Evolutionary conservation across 768 basidiomycete genomes (phyloP).

Genomic region (Sistotremastrum niveocremeum): DNA sequence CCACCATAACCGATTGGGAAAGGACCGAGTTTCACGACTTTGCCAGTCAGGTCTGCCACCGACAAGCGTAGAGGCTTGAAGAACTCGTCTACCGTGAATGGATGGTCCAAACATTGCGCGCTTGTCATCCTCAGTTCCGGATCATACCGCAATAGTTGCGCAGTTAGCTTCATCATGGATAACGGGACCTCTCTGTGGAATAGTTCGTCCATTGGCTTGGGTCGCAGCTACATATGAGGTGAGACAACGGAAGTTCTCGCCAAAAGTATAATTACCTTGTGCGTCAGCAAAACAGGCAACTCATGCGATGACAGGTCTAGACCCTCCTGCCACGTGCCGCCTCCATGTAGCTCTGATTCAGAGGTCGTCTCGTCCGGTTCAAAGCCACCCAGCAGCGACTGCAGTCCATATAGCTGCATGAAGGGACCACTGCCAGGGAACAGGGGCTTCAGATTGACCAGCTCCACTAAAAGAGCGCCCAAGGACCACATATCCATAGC

Average conservation of each 20-base stretch:
- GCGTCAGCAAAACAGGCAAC: conserved; percentile 26
- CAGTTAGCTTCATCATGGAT: conserved; percentile 29
- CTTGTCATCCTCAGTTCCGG: conserved; percentile 28
- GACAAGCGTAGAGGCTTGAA: not conserved
- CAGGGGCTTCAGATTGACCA: conserved; percentile 33
- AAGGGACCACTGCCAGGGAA: conserved; percentile 35
- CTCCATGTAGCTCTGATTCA: conserved; percentile 26
- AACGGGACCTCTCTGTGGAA: conserved; percentile 26
- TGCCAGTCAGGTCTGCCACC: not conserved
- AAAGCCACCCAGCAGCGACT: conserved; percentile 30
- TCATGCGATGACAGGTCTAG: conserved; percentile 27
- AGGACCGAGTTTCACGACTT: too few relatives aligned
- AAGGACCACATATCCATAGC: conserved; percentile 40
- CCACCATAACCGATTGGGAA: too few relatives aligned
- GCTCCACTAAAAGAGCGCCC: conserved; percentile 34
- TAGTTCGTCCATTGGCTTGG: conserved; percentile 12
- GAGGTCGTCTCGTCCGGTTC: conserved; percentile 14
- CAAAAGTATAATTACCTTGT: conserved; percentile 19
- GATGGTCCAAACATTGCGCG: conserved; percentile 24
- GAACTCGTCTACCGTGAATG: conserved; percentile 9
- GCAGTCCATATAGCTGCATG: conserved; percentile 31
- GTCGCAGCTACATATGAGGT: conserved; percentile 1
- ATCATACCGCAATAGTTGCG: conserved; percentile 29
- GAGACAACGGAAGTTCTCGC: not conserved
- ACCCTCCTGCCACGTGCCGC: conserved; percentile 29